Evolutionary conservation across 768 basidiomycete species (phyloP), one percentile per base, ranked within the genome.

Genomic region (Tylopilus sp.): DNA sequence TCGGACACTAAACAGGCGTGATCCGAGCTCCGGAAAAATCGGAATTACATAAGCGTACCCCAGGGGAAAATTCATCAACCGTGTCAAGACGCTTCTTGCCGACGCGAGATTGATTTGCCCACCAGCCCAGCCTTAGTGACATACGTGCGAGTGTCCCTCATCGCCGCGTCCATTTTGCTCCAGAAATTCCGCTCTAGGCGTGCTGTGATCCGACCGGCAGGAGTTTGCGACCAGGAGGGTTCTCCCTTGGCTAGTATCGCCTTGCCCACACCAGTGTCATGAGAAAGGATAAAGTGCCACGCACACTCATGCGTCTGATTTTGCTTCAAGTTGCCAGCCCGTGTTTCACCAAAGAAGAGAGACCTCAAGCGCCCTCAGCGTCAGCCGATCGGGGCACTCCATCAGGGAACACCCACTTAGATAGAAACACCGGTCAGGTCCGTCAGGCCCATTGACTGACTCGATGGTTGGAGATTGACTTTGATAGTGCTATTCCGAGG

Each of bases 11-110:
- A 53, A 48, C 30, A 44, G 47, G 57, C 57, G 64, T 57, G 69
- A 69, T 66, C 69, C 63, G 59, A 56, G 50, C 38, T 59, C 68
- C 68, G 68, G 49, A 47, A 47, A 17, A 29, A 57, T 53, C 68
- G 68, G 68, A 11, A 17, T 60, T 63, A 70, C n/a, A 31, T 65
- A 65, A 67, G 40, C 48, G 12, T 10, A 25, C 41, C 42, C 34
- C 43, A 25, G 12, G 40, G 37, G 53, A 7, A 45, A 16, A 58
- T 36, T 52, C 45, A 50, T 44, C 55, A 44, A 26, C 33, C 36
- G 25, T 19, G 36, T 56, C 33, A 36, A 48, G 54, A 41, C 44
- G 33, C 41, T 42, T 36, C 44, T 36, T 43, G 41, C 41, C 41
- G 30, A 53, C 37, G 54, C 26, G 41, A 45, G 55, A 59, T 47